Percentiles rank a stretch among this genome's conserved stretches.
Conservation (phyloP, 129 eudicot genomes). For the Flaveria bidentis region DNA sequence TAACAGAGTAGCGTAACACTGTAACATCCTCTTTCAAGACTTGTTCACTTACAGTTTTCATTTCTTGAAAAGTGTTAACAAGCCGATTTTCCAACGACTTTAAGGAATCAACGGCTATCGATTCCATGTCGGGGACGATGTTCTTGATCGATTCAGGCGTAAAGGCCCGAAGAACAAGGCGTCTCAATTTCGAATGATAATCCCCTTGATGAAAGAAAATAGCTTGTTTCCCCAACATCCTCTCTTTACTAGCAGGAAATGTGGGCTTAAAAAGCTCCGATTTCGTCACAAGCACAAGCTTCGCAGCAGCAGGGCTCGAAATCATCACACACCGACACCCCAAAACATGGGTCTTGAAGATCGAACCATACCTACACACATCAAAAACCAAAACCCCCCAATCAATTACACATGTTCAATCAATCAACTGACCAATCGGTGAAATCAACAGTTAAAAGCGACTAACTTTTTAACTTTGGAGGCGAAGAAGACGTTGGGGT, state of each 20-base stretch:
- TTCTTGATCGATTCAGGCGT: slow-evolving; percentile 69
- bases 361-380: slow-evolving; percentile 76
- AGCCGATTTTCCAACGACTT: slow-evolving; percentile 53
- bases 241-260: slow-evolving; percentile 96
- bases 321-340: slow-evolving; percentile 96
- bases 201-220: slow-evolving; percentile 95
- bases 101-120: slow-evolving; percentile 53
- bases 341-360: slow-evolving; percentile 85
- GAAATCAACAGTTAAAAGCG: neutral
- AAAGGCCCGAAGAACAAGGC: slow-evolving; percentile 86
- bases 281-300: slow-evolving; percentile 67
- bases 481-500: slow-evolving; percentile 86
- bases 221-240: slow-evolving; percentile 97
- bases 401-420: neutral
- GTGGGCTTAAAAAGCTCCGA: slow-evolving; percentile 91
- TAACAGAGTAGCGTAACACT: neutral
- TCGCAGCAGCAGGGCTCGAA: slow-evolving; percentile 89
- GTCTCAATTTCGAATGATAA: slow-evolving; percentile 75
- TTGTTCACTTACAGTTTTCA: slow-evolving; percentile 66
- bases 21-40: neutral
- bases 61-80: slow-evolving; percentile 85
- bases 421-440: too few species aligned
- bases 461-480: slow-evolving; percentile 85
- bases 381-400: neutral
- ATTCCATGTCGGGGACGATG: slow-evolving; percentile 65